Evolutionary conservation across 106 monocot genomes (phyloP).

Genomic region (Hemerocallis citrina): DNA sequence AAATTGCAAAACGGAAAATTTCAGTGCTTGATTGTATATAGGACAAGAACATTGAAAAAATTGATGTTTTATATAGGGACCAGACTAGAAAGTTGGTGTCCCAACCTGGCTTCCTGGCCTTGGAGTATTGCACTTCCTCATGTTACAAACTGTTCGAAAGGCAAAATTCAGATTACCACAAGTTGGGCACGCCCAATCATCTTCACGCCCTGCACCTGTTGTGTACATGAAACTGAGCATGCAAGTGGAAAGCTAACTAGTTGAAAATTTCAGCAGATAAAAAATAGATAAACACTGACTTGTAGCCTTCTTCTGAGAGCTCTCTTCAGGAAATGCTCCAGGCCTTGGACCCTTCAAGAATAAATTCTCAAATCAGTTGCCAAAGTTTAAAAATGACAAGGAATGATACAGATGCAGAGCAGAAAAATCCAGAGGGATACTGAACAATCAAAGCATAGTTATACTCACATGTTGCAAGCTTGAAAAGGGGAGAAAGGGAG

Average conservation of each 20-base stretch:
- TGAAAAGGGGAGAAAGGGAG: too few species aligned
- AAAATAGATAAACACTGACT: slow-evolving; percentile 23
- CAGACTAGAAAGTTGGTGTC: too few species aligned
- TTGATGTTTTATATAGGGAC: too few species aligned
- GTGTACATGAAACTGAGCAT: slow-evolving; percentile 1
- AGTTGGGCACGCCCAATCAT: slow-evolving; percentile 87
- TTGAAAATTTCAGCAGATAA: background rate
- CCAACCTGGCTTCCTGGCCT: slow-evolving; percentile 82
- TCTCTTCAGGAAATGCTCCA: slow-evolving; percentile 57
- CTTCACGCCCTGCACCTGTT: slow-evolving; percentile 48
- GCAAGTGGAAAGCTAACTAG: background rate
- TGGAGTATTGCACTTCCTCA: slow-evolving; percentile 94
- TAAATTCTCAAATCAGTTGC: background rate
- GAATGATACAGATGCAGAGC: too few species aligned
- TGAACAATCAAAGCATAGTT: too few species aligned
- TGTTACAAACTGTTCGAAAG: slow-evolving; percentile 85
- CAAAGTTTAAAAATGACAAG: slow-evolving; percentile 3
- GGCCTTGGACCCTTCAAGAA: slow-evolving; percentile 45
- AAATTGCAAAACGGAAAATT: too few species aligned
- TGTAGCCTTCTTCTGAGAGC: slow-evolving; percentile 57
- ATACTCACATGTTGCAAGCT: too few species aligned
- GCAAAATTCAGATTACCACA: slow-evolving; percentile 82
- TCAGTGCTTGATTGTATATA: too few species aligned
- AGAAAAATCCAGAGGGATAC: too few species aligned
- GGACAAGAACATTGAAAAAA: too few species aligned